Base-by-base conservation (phyloP, 164 flowering plant genomes). In the Aristolochia fimbriata region DNA sequence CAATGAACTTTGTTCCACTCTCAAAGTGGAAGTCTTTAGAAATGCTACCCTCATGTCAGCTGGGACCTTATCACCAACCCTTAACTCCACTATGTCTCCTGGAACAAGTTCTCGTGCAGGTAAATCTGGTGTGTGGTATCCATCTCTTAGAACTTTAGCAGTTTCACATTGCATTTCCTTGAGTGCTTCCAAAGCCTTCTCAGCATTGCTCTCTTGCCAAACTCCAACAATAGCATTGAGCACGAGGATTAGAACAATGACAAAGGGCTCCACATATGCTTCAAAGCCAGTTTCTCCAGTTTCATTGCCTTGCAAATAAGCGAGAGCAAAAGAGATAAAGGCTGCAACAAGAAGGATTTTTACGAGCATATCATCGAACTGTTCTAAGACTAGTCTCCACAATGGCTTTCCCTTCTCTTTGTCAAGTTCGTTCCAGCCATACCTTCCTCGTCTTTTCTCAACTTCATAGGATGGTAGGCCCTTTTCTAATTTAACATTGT, bases 191-290 rank as follows among this genome's bases (percentile, higher is more conserved):
- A 91, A 90, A 41, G 97, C 96, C 68, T 76, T 91, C 46, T 86
- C 96, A 37, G 96, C 97, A 75, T 82, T 87, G 20, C 71, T 82
- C 79, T 91, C 97, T 68, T 91, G 97, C 96, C 93, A 87, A 24
- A 91, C 93, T 23, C 97, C 97, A 62, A 91, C 97, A 66, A 87
- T 67, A 16, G 96, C 97, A 65, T 91, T 91, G 22, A 91, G 80
- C 47, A 87, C 72, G 27, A 91, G 71, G 48, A 91, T 87, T 73
- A 84, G 46, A 3, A 91, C 70, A 57, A 91, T 91, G 60, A 91
- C 97, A 33, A 86, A 65, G 0, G 97, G 96, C 62, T 91, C 96
- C 30, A 91, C 88, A 74, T 80, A 91, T 14, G 87, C 83, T 70
- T 84, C 85, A 17, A 86, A 74, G 9, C 87, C 82, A 0, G 75